Evolutionary conservation across 805 yeast genomes (phyloP).

Genomic region (Teunomyces panamensis): DNA sequence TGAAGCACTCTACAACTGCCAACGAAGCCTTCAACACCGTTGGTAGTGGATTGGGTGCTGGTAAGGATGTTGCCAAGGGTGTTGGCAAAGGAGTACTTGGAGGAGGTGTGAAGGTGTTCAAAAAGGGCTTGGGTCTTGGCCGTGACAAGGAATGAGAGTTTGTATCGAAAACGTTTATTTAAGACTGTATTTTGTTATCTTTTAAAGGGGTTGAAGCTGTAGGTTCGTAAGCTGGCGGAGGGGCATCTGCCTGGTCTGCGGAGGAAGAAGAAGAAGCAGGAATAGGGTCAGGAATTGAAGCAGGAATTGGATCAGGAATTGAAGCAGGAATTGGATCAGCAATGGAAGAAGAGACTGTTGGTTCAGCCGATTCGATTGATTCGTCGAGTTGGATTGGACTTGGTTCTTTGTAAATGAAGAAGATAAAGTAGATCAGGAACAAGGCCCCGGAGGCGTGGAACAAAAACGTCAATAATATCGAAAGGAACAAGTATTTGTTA

Average conservation of each 20-base stretch:
- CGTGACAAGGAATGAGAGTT: background rate
- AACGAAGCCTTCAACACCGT: slow-evolving; percentile 46
- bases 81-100: slow-evolving; percentile 42
- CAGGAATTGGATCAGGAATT: background rate
- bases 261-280: background rate
- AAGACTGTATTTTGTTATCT: background rate
- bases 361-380: background rate
- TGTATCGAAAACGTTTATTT: background rate
- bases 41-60: slow-evolving; percentile 21
- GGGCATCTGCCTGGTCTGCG: background rate
- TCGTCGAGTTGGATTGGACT: background rate
- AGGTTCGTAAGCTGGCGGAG: background rate
- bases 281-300: background rate
- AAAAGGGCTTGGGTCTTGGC: slow-evolving; percentile 38
- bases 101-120: slow-evolving; percentile 28
- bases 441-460: slow-evolving; percentile 35
- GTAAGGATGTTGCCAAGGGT: slow-evolving; percentile 25
- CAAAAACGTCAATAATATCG: slow-evolving; percentile 29
- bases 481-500: slow-evolving; percentile 33
- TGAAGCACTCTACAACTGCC: slow-evolving; percentile 27
- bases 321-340: background rate
- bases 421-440: slow-evolving; percentile 25
- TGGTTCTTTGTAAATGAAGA: background rate
- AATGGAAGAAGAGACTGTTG: background rate
- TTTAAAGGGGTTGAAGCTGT: background rate